Evolutionary conservation across 2,329 filamentous ascomycete genomes (phyloP).

Genomic region (Penicillium janthinellum): DNA sequence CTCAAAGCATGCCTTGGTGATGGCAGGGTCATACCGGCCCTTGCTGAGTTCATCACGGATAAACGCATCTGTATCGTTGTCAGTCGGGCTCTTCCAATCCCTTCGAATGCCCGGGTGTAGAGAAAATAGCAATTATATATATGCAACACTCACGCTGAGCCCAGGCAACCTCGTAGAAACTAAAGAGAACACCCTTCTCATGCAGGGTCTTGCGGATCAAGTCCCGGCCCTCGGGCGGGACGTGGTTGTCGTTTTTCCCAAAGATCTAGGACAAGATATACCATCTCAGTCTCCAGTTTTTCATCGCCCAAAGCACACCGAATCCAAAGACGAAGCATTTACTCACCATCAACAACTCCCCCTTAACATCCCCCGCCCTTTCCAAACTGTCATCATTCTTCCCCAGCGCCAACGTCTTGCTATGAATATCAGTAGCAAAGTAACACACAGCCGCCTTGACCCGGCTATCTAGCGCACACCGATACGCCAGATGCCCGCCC

Average conservation of each 20-base stretch:
- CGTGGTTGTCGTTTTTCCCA: slow-evolving; percentile 87
- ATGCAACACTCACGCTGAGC: slow-evolving; percentile 68
- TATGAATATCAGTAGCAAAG: slow-evolving; percentile 91
- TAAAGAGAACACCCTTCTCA: slow-evolving; percentile 72
- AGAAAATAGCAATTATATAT: not conserved
- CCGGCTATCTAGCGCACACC: slow-evolving; percentile 72
- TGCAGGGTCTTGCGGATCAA: slow-evolving; percentile 80
- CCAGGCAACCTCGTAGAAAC: slow-evolving; percentile 89
- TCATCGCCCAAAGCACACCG: not conserved
- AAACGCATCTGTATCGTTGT: slow-evolving; percentile 67
- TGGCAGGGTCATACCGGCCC: slow-evolving; percentile 86
- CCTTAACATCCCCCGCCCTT: slow-evolving; percentile 68
- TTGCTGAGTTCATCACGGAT: slow-evolving; percentile 91
- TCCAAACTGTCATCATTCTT: slow-evolving; percentile 65
- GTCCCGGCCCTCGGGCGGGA: slow-evolving; percentile 79
- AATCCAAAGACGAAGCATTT: not conserved
- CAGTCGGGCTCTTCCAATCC: not conserved
- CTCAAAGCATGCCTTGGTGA: slow-evolving; percentile 87
- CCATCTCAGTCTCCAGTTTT: not conserved
- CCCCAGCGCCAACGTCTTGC: slow-evolving; percentile 69
- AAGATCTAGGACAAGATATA: slow-evolving; percentile 63
- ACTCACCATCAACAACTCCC: slow-evolving; percentile 72
- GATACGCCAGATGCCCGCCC: slow-evolving; percentile 81
- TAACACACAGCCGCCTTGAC: slow-evolving; percentile 79
- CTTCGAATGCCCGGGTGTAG: not conserved